A percentile compares a stretch with the other conserved stretches of the same genome.
These are phyloP conservation scores for Botrytis porri DNA, from an alignment of 2,329 filamentous ascomycete species.

Conservation along the genomic window DNA sequence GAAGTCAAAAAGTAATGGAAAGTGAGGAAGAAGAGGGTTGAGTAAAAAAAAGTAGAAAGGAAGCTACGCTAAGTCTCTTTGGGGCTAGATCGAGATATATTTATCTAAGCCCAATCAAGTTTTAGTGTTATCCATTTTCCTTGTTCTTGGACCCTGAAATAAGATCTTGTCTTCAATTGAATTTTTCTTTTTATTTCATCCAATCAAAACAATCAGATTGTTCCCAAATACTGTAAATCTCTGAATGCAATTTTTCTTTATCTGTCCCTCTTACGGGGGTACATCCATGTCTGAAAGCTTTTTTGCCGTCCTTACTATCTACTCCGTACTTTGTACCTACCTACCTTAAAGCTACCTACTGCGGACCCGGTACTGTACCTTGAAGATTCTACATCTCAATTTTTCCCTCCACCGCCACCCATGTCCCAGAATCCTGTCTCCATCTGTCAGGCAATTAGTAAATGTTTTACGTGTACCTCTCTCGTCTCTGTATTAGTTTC, in stretches of 20 bases:
- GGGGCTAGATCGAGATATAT: background rate
- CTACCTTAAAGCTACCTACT: background rate
- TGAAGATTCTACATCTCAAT: background rate
- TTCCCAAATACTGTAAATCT: slow-evolving; percentile 11
- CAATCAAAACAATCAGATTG: slow-evolving; percentile 9
- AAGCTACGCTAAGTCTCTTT: background rate
- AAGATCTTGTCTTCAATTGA: background rate
- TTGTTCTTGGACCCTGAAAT: slow-evolving; percentile 7
- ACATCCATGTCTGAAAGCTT: background rate
- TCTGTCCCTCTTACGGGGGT: background rate
- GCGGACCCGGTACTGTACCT: background rate
- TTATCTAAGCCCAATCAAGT: background rate
- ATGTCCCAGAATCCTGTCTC: slow-evolving; percentile 76
- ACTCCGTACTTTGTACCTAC: background rate
- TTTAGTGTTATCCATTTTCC: background rate
- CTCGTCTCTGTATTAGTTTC: background rate
- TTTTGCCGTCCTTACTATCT: background rate
- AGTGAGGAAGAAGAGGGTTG: slow-evolving; percentile 22
- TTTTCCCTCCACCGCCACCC: slow-evolving; percentile 41
- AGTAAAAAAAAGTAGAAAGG: slow-evolving; percentile 24
- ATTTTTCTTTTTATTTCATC: background rate
- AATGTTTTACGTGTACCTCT: background rate
- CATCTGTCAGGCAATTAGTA: slow-evolving; percentile 49
- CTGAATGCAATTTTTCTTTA: slow-evolving; percentile 9
- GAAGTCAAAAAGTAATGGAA: slow-evolving; percentile 12